phyloP scores from a whole-genome alignment of 257 asterid genomes.

The Lycium barbarum region DNA sequence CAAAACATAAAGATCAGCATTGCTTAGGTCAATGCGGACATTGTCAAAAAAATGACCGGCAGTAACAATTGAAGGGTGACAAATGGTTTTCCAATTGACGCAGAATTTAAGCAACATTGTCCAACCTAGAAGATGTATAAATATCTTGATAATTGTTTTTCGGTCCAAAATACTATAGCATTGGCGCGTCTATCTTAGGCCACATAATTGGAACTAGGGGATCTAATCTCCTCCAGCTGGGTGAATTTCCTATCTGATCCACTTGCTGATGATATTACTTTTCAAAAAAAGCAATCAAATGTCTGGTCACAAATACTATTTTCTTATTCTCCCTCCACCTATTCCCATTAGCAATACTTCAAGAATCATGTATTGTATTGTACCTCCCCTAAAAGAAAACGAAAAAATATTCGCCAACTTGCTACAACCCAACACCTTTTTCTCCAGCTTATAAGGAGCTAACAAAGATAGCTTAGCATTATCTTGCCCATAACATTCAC shows the following conservation, averaged over 20 bases:
- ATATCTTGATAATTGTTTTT: neutral
- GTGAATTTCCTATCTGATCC: slow-evolving; percentile 47
- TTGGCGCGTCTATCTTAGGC: slow-evolving; percentile 50
- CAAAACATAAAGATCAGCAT: neutral
- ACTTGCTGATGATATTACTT: slow-evolving; percentile 51
- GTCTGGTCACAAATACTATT: slow-evolving; percentile 31
- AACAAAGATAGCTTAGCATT: slow-evolving; percentile 1
- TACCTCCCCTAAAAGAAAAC: neutral
- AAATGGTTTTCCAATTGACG: neutral
- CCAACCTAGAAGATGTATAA: neutral
- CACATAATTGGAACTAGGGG: slow-evolving; percentile 50
- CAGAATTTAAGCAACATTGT: neutral
- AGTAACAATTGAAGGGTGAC: neutral
- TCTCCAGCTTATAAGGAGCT: slow-evolving; percentile 24
- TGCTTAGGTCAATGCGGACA: neutral
- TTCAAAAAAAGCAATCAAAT: slow-evolving; percentile 44
- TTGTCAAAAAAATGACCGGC: neutral
- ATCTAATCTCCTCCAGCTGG: slow-evolving; percentile 72
- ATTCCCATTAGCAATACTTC: slow-evolving; percentile 27
- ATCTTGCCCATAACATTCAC: slow-evolving; percentile 45
- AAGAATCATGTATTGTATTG: slow-evolving; percentile 45
- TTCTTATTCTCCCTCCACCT: slow-evolving; percentile 36
- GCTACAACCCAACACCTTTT: slow-evolving; percentile 41
- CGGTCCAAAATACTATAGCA: slow-evolving; percentile 37
- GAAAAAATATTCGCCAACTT: slow-evolving; percentile 54